Conservation (phyloP, 176 grass and related monocot species). For the Echinochloa phyllopogon region DNA sequence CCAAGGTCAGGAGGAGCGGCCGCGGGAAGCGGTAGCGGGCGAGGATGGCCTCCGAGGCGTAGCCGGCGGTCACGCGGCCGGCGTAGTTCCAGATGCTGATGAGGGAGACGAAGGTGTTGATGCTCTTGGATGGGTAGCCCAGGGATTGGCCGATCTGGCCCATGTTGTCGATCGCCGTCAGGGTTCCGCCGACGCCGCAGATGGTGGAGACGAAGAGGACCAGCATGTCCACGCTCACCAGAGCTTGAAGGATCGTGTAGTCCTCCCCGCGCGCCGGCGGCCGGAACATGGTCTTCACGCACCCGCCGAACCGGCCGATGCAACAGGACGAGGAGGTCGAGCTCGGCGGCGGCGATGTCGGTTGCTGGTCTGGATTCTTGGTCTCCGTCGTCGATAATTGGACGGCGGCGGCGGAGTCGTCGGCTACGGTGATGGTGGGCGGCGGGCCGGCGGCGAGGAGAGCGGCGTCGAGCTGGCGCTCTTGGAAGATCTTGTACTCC, state of each 20-base stretch:
- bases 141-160: conserved; percentile 79
- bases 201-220: conserved; percentile 68
- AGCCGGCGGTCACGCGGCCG: conserved; percentile 72
- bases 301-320: background rate
- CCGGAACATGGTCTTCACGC: conserved; percentile 44
- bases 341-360: background rate
- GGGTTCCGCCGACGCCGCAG: conserved; percentile 74
- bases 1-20: conserved; percentile 54
- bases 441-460: conserved; percentile 3
- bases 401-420: background rate
- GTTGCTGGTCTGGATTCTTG: too few relatives aligned
- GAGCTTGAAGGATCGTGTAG: conserved; percentile 71
- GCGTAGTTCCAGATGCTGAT: conserved; percentile 98
- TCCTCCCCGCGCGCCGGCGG: conserved; percentile 68
- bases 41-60: conserved; percentile 61
- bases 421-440: conserved; percentile 44
- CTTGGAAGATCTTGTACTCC: conserved; percentile 60
- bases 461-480: conserved; percentile 42
- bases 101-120: conserved; percentile 80
- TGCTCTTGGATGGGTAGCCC: conserved; percentile 53
- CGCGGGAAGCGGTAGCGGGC: conserved; percentile 54
- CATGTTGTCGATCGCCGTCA: conserved; percentile 95
- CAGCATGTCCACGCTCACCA: conserved; percentile 74
- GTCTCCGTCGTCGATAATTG: too few relatives aligned
- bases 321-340: background rate